These are phyloP conservation scores for Pulveroboletus sp. DNA, from an alignment of 768 basidiomycete species.

Conservation along the genomic window DNA sequence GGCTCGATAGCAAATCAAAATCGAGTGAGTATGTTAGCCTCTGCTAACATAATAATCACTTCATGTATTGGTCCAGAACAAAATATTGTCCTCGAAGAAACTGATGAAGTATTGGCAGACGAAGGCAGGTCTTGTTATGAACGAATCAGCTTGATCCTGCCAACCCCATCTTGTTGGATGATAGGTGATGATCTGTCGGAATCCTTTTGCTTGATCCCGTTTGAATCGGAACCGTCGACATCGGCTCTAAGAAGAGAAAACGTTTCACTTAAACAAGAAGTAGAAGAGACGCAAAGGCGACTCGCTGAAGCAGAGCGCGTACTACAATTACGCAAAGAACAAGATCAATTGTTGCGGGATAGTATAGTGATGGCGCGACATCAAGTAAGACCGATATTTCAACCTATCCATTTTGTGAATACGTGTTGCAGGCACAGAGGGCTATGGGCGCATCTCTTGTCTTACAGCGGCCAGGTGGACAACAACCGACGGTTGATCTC, in stretches of 20 bases:
- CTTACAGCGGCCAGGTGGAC: slow-evolving; percentile 42
- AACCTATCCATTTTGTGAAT: slow-evolving; percentile 1
- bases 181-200: slow-evolving; percentile 70
- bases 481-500: slow-evolving; percentile 47
- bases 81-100: slow-evolving; percentile 36
- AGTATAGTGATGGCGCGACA: slow-evolving; percentile 71
- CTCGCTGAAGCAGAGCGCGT: slow-evolving; percentile 60
- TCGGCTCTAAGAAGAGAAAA: slow-evolving; percentile 67
- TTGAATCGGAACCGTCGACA: slow-evolving; percentile 50
- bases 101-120: slow-evolving; percentile 61
- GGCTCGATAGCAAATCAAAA: slow-evolving; percentile 21
- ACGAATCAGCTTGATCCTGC: background rate
- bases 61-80: slow-evolving; percentile 21
- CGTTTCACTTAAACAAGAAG: slow-evolving; percentile 53
- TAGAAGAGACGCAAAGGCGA: slow-evolving; percentile 54
- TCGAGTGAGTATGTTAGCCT: slow-evolving; percentile 15
- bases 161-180: slow-evolving; percentile 4
- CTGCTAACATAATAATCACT: background rate
- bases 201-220: slow-evolving; percentile 75
- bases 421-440: slow-evolving; percentile 61
- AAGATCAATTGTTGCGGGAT: slow-evolving; percentile 76
- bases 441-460: slow-evolving; percentile 71
- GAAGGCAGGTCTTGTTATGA: slow-evolving; percentile 45
- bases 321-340: slow-evolving; percentile 70
- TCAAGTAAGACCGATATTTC: slow-evolving; percentile 47